Percentiles rank a stretch among this genome's conserved stretches.
These are phyloP conservation scores for Alternaria longipes DNA, from an alignment of 2,329 filamentous ascomycete species.

Conservation along the genomic window DNA sequence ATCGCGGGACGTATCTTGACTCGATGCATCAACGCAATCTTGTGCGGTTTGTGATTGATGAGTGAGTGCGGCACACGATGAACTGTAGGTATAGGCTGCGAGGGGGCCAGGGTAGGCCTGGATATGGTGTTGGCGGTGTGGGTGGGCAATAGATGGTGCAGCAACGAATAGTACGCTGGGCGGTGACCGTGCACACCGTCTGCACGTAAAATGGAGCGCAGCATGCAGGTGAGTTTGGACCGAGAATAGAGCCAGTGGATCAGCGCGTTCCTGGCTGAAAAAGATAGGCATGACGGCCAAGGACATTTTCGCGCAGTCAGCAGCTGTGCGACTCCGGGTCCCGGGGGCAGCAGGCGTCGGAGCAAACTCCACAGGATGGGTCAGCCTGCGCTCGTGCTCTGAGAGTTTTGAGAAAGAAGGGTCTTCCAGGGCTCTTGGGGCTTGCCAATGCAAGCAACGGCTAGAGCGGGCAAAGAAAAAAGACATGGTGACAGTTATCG, in stretches of 20 bases:
- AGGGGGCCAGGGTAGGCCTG: conserved; percentile 1
- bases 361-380: neutral
- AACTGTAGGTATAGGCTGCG: conserved; percentile 5
- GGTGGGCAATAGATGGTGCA: conserved; percentile 9
- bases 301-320: neutral
- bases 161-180: conserved; percentile 1
- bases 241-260: conserved; percentile 18
- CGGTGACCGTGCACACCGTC: conserved; percentile 4
- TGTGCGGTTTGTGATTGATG: conserved; percentile 8
- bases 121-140: conserved; percentile 14
- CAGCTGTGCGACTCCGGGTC: conserved; percentile 6
- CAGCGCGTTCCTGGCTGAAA: conserved; percentile 13
- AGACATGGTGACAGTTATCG: conserved; percentile 5
- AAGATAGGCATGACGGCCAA: conserved; percentile 1
- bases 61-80: conserved; percentile 3
- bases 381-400: neutral
- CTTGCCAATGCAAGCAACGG: conserved; percentile 11
- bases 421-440: conserved; percentile 3
- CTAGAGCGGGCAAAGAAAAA: conserved; percentile 18
- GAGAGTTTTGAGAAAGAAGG: conserved; percentile 6
- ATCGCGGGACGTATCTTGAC: conserved; percentile 5
- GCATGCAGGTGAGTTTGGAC: neutral
- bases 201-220: conserved; percentile 1
- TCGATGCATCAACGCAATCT: conserved; percentile 12
- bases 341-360: neutral